phyloP scores from a whole-genome alignment of 352 stramenopile genomes.

The Phytophthora sojae region DNA sequence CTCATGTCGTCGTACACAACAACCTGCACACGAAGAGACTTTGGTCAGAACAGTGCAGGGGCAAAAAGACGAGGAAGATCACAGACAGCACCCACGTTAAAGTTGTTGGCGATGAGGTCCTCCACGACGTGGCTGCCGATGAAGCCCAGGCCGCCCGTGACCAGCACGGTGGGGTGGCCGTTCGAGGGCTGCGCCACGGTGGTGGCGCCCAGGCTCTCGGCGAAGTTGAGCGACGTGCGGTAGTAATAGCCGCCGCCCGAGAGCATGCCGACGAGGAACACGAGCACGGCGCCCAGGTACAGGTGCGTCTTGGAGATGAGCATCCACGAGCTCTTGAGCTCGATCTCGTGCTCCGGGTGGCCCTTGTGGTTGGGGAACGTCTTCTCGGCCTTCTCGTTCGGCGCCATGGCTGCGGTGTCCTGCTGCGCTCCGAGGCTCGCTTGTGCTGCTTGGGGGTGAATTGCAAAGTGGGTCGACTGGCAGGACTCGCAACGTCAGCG shows the following conservation, averaged over 20 bases:
- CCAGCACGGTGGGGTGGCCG: constrained; percentile 65
- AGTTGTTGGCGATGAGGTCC: constrained; percentile 74
- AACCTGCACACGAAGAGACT: constrained; percentile 42
- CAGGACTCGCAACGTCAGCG: constrained; percentile 12
- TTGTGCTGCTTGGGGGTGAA: constrained; percentile 43
- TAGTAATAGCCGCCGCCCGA: constrained; percentile 73
- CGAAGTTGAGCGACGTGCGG: constrained; percentile 38
- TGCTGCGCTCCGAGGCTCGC: constrained; percentile 16
- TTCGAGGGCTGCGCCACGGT: constrained; percentile 30
- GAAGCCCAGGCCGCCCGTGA: constrained; percentile 84
- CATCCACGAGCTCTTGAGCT: constrained; percentile 74
- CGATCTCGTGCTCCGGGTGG: constrained; percentile 48
- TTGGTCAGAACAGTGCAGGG: constrained; percentile 1
- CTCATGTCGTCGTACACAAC: constrained; percentile 90
- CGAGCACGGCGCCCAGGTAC: constrained; percentile 64
- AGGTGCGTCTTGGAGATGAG: constrained; percentile 73
- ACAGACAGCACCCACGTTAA: constrained; percentile 54
- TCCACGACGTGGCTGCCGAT: constrained; percentile 88
- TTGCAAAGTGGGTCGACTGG: constrained; percentile 35
- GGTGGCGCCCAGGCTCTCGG: constrained; percentile 29
- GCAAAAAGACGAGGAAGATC: background rate
- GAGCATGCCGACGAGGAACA: constrained; percentile 73
- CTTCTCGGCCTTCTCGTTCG: constrained; percentile 29
- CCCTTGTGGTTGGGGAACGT: constrained; percentile 52
- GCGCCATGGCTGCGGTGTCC: constrained; percentile 15